Evolutionary conservation across 306 rosid genomes (phyloP), one percentile per base, ranked within the genome.

Genomic region (Calophaca sinica): DNA sequence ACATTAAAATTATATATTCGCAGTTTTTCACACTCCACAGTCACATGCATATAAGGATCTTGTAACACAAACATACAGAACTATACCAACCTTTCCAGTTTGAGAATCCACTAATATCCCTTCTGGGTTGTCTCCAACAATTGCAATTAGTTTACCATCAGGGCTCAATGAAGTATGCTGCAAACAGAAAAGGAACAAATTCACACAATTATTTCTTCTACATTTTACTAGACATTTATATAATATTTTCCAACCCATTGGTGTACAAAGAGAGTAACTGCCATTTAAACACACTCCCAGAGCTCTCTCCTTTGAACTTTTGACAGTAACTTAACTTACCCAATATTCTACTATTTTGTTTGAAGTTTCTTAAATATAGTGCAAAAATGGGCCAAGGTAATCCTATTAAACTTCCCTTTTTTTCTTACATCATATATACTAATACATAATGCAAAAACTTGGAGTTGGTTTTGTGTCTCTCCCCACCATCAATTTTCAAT

Each of bases 101-200:
- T 88, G 97, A 45, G 97, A 88, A 82, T 92, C 91, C 36, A 85
- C 97, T 50, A 92, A 60, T 50, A 88, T 5, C 55, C 97, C 96
- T 31, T 89, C 91, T 3, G 96, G 97, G 76, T 89, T 82, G 82
- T 92, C 97, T 53, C 96, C 97, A 54, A 89, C 97, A 72, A 89
- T 75, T 13, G 72, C 86, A 59, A 89, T 83, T 46, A 92, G 87
- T 77, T 89, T 89, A 52, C 89, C 90, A 85, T 85, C 89, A 1
- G 96, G 96, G 45, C 96, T 92, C 87, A 89, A 71, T 64, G 93
- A 86, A 68, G 91, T 79, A 80, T 92, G 97, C 97, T 92, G 83
- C 80, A 55, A 66, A 57, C 44, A 78, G 58, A 58, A 62, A 46
- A 58, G 55, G 0, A 41, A 68, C 36, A 68, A 6, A 63, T 51